Conservation (phyloP, 345 rosid genomes). For the Xanthoceras sorbifolium region DNA sequence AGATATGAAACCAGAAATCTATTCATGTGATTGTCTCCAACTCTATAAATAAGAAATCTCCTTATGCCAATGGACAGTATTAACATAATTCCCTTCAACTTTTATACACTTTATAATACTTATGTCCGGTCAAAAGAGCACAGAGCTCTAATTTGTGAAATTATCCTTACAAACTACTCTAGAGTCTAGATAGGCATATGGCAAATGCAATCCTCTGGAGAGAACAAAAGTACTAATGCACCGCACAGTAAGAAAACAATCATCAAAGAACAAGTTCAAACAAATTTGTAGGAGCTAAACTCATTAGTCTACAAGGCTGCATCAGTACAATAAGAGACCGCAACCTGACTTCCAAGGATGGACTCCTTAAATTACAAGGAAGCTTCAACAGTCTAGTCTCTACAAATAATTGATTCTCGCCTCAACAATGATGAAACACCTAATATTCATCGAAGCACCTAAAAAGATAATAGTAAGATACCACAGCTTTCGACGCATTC, state of each 20-base stretch:
- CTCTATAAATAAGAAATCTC: not conserved
- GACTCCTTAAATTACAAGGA: not conserved
- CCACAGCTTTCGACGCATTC: not conserved
- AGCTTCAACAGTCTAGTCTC: not conserved
- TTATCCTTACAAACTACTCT: not conserved
- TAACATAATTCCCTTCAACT: constrained; percentile 5
- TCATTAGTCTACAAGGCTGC: not conserved
- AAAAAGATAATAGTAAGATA: not conserved
- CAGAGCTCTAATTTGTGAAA: not conserved
- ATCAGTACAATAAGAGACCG: not conserved
- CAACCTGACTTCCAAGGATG: not conserved
- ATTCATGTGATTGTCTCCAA: not conserved
- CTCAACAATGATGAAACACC: not conserved
- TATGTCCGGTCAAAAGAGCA: not conserved
- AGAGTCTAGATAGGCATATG: not conserved
- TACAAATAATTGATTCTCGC: not conserved
- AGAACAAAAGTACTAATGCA: not conserved
- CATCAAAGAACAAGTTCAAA: not conserved
- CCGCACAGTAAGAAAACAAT: not conserved
- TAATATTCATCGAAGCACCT: not conserved
- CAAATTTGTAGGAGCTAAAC: not conserved
- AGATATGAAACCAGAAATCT: not conserved
- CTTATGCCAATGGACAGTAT: not conserved
- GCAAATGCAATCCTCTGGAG: not conserved
- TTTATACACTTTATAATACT: not conserved